Evolutionary conservation across 768 basidiomycete species (phyloP).

Genomic region (Trametes elegans): DNA sequence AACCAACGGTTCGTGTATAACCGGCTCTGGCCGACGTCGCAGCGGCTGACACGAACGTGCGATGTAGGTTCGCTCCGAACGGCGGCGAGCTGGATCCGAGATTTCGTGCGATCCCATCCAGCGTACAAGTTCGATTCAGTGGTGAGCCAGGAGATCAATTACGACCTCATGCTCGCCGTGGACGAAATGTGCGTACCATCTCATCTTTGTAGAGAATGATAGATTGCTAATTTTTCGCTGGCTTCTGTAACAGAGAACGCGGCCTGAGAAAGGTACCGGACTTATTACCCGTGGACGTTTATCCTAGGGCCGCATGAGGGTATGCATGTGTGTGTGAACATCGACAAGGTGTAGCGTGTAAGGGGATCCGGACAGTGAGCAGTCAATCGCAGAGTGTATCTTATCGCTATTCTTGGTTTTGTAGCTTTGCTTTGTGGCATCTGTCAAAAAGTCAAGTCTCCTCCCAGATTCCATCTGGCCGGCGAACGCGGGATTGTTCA

Average conservation of each 20-base stretch:
- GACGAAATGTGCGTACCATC: slow-evolving; percentile 79
- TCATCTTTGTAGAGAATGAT: neutral
- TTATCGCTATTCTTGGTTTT: neutral
- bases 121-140: slow-evolving; percentile 93
- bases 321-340: too few relatives aligned
- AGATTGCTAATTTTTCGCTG: slow-evolving; percentile 2
- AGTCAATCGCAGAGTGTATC: slow-evolving; percentile 5
- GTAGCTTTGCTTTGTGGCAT: too few relatives aligned
- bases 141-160: slow-evolving; percentile 88
- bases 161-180: slow-evolving; percentile 84
- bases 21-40: neutral
- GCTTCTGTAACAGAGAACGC: slow-evolving; percentile 50
- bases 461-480: too few relatives aligned
- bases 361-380: neutral
- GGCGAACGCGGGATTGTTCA: too few relatives aligned
- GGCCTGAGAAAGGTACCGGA: slow-evolving; percentile 60
- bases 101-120: slow-evolving; percentile 88
- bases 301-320: too few relatives aligned
- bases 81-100: slow-evolving; percentile 89
- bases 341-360: too few relatives aligned
- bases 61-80: slow-evolving; percentile 72
- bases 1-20: slow-evolving; percentile 63
- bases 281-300: slow-evolving; percentile 47
- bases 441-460: too few relatives aligned
- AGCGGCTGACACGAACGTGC: too few relatives aligned